A percentile compares a stretch with the other conserved stretches of the same genome.
These are phyloP conservation scores for Fusarium buharicum DNA, from an alignment of 2,329 filamentous ascomycete genomes.

Conservation along the genomic window DNA sequence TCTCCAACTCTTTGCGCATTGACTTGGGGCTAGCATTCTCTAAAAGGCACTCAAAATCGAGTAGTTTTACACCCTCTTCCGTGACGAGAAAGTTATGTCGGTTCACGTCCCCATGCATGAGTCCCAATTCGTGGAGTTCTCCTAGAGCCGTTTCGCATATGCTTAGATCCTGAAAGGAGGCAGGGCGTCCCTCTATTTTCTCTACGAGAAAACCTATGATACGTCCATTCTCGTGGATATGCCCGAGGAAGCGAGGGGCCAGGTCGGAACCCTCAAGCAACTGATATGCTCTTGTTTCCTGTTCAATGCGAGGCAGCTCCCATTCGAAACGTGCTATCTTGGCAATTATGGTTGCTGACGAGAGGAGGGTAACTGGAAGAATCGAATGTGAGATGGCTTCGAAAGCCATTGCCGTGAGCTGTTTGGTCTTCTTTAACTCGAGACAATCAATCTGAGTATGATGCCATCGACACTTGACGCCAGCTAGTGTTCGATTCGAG, in stretches of 20 bases:
- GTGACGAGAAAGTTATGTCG: not conserved
- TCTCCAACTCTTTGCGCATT: not conserved
- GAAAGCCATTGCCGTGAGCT: slow-evolving; percentile 1
- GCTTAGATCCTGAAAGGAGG: not conserved
- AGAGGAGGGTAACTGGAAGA: not conserved
- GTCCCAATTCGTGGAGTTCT: not conserved
- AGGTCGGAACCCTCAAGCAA: slow-evolving; percentile 45
- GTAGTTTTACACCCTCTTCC: not conserved
- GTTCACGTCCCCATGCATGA: not conserved
- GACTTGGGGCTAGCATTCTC: not conserved
- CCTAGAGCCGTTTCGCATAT: not conserved
- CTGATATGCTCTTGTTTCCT: slow-evolving; percentile 47
- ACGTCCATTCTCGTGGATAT: slow-evolving; percentile 5
- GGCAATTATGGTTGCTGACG: slow-evolving; percentile 32
- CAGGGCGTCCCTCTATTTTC: slow-evolving; percentile 1
- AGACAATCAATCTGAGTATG: not conserved
- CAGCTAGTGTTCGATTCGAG: not conserved
- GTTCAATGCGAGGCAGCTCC: slow-evolving; percentile 49
- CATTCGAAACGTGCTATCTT: slow-evolving; percentile 50
- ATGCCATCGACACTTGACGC: not conserved
- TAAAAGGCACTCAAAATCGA: not conserved
- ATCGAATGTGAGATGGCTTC: not conserved
- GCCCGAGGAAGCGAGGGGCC: not conserved
- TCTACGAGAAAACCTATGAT: slow-evolving; percentile 2
- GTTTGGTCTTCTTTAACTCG: not conserved